Conservation (phyloP, 805 yeast genomes). For the Candida piceae region DNA sequence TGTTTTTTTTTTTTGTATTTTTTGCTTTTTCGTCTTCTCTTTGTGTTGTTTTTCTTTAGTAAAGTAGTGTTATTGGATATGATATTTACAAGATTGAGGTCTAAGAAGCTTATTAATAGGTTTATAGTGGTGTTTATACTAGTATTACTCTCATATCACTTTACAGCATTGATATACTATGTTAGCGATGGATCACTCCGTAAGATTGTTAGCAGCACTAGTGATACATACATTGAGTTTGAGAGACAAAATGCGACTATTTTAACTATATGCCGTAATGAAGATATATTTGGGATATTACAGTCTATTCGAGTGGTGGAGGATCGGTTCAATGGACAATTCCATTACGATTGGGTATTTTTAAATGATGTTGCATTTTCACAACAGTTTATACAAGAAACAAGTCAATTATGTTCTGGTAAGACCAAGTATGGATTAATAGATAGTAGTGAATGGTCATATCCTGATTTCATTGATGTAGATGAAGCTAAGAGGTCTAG, state of each 20-base stretch:
- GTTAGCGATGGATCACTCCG: no score
- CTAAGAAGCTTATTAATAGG: no score
- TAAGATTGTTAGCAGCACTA: neutral
- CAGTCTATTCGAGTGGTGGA: conserved; percentile 29
- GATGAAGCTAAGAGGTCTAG: conserved; percentile 26
- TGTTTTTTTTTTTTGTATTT: no score
- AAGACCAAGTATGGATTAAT: conserved; percentile 33
- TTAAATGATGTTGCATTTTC: conserved; percentile 38
- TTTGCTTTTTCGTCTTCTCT: no score
- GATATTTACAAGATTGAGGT: no score
- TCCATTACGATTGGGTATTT: conserved; percentile 33
- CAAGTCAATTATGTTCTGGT: conserved; percentile 32
- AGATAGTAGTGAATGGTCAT: conserved; percentile 38
- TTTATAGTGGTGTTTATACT: no score
- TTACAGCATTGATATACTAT: no score
- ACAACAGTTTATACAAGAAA: conserved; percentile 27
- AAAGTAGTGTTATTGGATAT: no score
- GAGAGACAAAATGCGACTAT: conserved; percentile 53
- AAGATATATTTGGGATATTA: conserved; percentile 27
- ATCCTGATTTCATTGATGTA: conserved; percentile 36
- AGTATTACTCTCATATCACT: no score
- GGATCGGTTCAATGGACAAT: conserved; percentile 29
- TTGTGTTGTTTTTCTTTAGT: no score
- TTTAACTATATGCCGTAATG: conserved; percentile 33
- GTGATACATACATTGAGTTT: neutral